Evolutionary conservation across 805 yeast genomes (phyloP).

Genomic region (Yarrowia phangngaensis): DNA sequence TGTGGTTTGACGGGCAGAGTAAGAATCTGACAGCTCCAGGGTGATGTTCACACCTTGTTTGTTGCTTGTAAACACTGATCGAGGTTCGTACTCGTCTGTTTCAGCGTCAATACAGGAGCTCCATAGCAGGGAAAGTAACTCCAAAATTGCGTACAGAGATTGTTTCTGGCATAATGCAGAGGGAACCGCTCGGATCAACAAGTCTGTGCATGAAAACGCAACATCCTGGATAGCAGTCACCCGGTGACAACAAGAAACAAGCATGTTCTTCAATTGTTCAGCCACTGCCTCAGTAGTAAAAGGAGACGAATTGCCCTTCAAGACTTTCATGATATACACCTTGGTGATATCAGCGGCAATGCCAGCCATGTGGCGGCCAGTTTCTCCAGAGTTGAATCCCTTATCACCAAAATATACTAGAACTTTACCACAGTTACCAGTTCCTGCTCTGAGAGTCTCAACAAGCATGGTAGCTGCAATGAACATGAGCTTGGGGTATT

Average conservation of each 20-base stretch:
- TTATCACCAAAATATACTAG: slow-evolving; percentile 84
- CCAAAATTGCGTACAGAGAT: slow-evolving; percentile 74
- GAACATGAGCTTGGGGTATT: slow-evolving; percentile 80
- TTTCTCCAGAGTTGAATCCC: slow-evolving; percentile 62
- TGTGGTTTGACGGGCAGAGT: slow-evolving; percentile 68
- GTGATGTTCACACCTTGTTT: slow-evolving; percentile 48
- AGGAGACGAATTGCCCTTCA: slow-evolving; percentile 50
- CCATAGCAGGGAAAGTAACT: slow-evolving; percentile 70
- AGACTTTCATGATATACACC: slow-evolving; percentile 53
- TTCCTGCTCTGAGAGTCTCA: slow-evolving; percentile 71
- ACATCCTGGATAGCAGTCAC: slow-evolving; percentile 68
- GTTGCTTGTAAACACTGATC: slow-evolving; percentile 54
- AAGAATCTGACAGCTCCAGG: slow-evolving; percentile 66
- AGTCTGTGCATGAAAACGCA: slow-evolving; percentile 73
- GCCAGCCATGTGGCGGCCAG: slow-evolving; percentile 63
- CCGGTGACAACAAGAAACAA: slow-evolving; percentile 74
- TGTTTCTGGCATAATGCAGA: slow-evolving; percentile 70
- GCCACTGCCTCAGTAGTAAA: slow-evolving; percentile 61
- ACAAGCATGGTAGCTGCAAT: slow-evolving; percentile 74
- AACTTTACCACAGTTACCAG: slow-evolving; percentile 77
- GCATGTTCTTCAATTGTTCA: slow-evolving; percentile 61
- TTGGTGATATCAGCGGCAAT: slow-evolving; percentile 58
- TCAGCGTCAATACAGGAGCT: slow-evolving; percentile 81
- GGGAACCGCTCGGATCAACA: slow-evolving; percentile 63
- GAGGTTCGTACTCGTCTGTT: slow-evolving; percentile 78